These are phyloP conservation scores for Vigna mungo DNA, from an alignment of 306 rosid genomes.

Conservation along the genomic window DNA sequence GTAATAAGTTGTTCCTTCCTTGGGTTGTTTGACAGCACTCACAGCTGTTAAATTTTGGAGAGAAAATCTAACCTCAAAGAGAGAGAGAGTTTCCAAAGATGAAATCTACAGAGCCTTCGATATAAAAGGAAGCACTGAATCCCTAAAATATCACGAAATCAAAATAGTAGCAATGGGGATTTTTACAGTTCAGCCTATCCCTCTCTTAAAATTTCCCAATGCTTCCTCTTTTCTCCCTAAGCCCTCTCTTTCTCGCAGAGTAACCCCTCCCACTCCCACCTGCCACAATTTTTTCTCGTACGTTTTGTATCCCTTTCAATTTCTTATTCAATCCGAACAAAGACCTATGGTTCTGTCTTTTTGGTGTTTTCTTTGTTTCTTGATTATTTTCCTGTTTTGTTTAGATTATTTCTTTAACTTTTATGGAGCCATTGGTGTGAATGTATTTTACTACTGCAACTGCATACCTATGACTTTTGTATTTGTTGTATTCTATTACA, in stretches of 20 bases:
- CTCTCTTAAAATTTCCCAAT: conserved; percentile 37
- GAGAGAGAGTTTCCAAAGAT: too few species aligned
- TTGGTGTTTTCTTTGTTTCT: neutral
- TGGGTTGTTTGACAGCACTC: too few species aligned
- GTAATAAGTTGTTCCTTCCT: too few species aligned
- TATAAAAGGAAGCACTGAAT: conserved; percentile 21
- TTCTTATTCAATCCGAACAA: conserved; percentile 1
- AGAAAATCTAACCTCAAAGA: too few species aligned
- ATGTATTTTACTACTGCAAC: neutral
- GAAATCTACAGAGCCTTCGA: too few species aligned
- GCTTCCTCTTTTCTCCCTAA: too few species aligned
- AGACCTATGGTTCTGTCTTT: neutral
- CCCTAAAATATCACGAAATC: neutral
- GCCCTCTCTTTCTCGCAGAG: too few species aligned
- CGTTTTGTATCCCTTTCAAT: conserved; percentile 37
- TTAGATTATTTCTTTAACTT: neutral
- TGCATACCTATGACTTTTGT: neutral
- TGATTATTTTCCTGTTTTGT: neutral
- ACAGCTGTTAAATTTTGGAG: too few species aligned
- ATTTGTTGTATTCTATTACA: neutral
- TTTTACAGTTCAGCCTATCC: conserved; percentile 40
- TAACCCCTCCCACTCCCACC: too few species aligned
- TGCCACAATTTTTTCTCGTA: conserved; percentile 45
- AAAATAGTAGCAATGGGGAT: conserved; percentile 31
- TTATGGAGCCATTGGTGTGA: neutral